These are phyloP conservation scores for Plenodomus lindquistii DNA, from an alignment of 2,329 filamentous ascomycete genomes.

Conservation along the genomic window DNA sequence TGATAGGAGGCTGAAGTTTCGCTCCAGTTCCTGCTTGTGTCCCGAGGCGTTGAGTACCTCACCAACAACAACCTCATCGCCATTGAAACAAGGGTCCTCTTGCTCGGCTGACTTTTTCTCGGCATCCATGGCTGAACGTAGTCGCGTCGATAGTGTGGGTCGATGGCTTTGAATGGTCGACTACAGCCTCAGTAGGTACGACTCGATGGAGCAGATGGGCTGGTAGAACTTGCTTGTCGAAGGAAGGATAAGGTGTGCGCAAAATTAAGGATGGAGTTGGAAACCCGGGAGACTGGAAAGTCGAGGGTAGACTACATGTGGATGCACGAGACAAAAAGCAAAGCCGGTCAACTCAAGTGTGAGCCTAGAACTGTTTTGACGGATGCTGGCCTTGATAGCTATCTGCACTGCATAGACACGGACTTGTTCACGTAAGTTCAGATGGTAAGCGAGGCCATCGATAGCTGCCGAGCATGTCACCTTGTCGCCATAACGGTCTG, in stretches of 20 bases:
- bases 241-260: not conserved
- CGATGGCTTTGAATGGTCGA: not conserved
- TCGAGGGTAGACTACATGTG: not conserved
- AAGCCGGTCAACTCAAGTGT: not conserved
- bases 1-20: slow-evolving; percentile 53
- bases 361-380: not conserved
- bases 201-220: no score
- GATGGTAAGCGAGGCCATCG: slow-evolving; percentile 20
- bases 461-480: not conserved
- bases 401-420: slow-evolving; percentile 10
- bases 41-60: slow-evolving; percentile 55
- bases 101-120: slow-evolving; percentile 9
- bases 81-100: slow-evolving; percentile 14
- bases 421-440: slow-evolving; percentile 13
- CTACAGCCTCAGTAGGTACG: not conserved
- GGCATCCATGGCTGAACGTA: slow-evolving; percentile 1
- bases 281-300: not conserved
- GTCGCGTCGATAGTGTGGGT: not conserved
- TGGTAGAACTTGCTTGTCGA: not conserved
- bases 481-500: no score
- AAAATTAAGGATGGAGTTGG: not conserved
- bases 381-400: slow-evolving; percentile 5
- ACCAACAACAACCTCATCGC: slow-evolving; percentile 26
- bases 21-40: slow-evolving; percentile 56
- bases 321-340: not conserved